Percentiles rank a stretch among this genome's conserved stretches.
Conservation (phyloP, 1,139 yeast species). For the Nakaseomyces sp. region DNA sequence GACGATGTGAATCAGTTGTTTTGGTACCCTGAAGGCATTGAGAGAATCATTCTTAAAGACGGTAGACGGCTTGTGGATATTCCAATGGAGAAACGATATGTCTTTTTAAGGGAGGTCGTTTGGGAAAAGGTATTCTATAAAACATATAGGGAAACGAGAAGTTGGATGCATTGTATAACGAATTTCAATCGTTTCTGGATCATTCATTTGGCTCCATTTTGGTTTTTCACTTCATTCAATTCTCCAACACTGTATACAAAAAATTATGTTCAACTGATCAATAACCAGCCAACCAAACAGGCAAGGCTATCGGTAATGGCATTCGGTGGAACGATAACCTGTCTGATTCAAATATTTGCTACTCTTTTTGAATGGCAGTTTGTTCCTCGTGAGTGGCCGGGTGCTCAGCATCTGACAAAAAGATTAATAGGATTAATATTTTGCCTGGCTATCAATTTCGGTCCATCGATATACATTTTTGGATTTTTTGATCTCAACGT, state of each 20-base stretch:
- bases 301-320: constrained; percentile 55
- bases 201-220: constrained; percentile 64
- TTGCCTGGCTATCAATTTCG: constrained; percentile 41
- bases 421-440: constrained; percentile 40
- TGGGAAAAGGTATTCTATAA: constrained; percentile 64
- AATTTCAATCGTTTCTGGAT: constrained; percentile 82
- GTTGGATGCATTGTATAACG: constrained; percentile 70
- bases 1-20: constrained; percentile 81
- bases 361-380: constrained; percentile 53
- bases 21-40: constrained; percentile 65
- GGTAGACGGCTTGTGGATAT: constrained; percentile 40
- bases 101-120: constrained; percentile 39
- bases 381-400: constrained; percentile 66
- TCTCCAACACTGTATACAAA: constrained; percentile 68
- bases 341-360: constrained; percentile 55
- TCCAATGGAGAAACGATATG: constrained; percentile 40
- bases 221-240: constrained; percentile 76
- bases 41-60: constrained; percentile 38
- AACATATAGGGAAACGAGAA: constrained; percentile 63
- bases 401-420: constrained; percentile 42
- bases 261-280: constrained; percentile 46
- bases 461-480: constrained; percentile 57
- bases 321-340: constrained; percentile 64
- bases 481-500: constrained; percentile 44
- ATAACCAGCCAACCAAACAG: constrained; percentile 60